Percentiles rank a stretch among this genome's conserved stretches.
Conservation (phyloP, 176 grass and related monocot species). For the Puccinellia tenuiflora region DNA sequence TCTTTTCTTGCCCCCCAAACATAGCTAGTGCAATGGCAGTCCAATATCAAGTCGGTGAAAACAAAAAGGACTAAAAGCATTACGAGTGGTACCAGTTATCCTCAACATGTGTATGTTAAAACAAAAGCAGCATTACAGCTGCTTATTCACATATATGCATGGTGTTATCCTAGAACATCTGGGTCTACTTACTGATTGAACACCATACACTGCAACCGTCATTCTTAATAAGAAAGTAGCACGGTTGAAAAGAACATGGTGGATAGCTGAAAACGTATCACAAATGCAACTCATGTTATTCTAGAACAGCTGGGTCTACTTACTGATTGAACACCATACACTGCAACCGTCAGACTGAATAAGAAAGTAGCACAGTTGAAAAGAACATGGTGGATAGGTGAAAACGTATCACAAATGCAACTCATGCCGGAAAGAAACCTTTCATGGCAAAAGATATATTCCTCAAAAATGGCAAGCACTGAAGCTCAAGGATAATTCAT, state of each 20-base stretch:
- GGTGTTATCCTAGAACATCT: neutral
- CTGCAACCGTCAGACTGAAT: conserved; percentile 75
- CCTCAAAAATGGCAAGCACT: too few relatives aligned
- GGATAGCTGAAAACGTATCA: neutral
- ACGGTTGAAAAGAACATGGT: neutral
- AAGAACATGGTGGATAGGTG: neutral
- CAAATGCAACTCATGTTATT: neutral
- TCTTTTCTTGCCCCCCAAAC: conserved; percentile 98
- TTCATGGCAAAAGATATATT: conserved; percentile 17
- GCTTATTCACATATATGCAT: neutral
- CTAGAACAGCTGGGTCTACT: conserved; percentile 26
- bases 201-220: conserved; percentile 93
- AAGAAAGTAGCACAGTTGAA: neutral
- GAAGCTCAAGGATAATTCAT: too few relatives aligned
- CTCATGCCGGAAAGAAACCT: neutral
- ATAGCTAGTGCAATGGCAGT: conserved; percentile 91
- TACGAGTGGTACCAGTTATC: neutral
- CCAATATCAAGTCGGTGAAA: conserved; percentile 23
- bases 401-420: neutral
- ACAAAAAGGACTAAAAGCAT: neutral
- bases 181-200: conserved; percentile 84
- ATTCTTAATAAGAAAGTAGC: conserved; percentile 21
- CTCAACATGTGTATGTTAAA: conserved; percentile 20
- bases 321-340: conserved; percentile 96
- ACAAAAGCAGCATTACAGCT: conserved; percentile 10